Evolutionary conservation across 176 grass and related monocot species (phyloP).

Genomic region (Oryza australiensis): DNA sequence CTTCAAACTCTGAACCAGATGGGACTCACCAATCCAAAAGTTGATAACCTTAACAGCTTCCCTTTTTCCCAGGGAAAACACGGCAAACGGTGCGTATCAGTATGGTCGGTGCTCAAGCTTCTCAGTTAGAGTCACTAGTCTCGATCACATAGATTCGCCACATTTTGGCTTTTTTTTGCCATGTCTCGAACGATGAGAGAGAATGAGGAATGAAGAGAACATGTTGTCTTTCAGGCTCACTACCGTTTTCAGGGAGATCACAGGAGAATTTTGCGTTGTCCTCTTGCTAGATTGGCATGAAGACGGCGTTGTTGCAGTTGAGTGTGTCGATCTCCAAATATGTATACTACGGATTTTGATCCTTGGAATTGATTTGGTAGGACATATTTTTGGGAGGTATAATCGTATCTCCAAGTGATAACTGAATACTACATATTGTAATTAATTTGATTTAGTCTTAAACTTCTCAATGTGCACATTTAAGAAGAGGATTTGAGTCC

Average conservation of each 20-base stretch:
- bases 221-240: background rate
- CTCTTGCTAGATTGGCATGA: conserved; percentile 16
- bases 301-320: conserved; percentile 6
- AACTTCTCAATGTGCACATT: background rate
- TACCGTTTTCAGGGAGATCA: conserved; percentile 1
- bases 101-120: background rate
- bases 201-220: background rate
- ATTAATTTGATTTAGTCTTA: background rate
- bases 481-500: too few species aligned
- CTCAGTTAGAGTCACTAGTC: background rate
- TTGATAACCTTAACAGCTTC: conserved; percentile 11
- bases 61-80: background rate
- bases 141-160: conserved; percentile 19
- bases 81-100: background rate
- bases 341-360: too few species aligned
- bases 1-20: background rate
- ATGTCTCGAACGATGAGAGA: background rate
- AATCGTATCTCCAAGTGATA: background rate
- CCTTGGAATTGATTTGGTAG: too few species aligned
- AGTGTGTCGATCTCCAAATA: conserved; percentile 19
- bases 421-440: background rate
- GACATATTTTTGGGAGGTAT: too few species aligned
- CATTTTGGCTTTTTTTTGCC: background rate
- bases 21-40: background rate
- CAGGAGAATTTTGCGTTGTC: background rate